Evolutionary conservation across 768 basidiomycete genomes (phyloP), one percentile per base, ranked within the genome.

Genomic region (Boletus rex-veris): DNA sequence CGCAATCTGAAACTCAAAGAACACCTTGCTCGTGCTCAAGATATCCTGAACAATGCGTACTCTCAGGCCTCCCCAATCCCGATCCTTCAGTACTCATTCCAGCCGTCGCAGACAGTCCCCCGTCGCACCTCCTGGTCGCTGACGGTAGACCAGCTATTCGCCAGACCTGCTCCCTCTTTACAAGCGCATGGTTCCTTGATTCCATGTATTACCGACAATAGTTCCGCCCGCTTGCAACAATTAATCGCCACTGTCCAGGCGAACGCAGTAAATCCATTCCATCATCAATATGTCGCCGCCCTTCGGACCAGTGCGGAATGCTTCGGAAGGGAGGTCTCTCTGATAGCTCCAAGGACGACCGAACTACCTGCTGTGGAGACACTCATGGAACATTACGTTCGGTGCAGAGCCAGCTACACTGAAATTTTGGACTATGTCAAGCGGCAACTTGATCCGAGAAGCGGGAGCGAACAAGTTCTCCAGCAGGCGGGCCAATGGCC

Each of bases 401-500:
- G 11, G 10, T 60, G 53, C 42, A 57, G 45, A 42, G 19, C n/a
- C 3, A 40, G 16, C 31, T 65, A 58, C 31, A 16, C 24, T 1
- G 7, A 48, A 4, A 28, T 12, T 3, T 40, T 54, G 4, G 9
- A 15, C 3, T 2, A 15, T 26, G 10, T 70, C 43, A 30, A 28
- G 31, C 19, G 48, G 4, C 4, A 21, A 31, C 56, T 63, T 44
- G 61, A 11, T 51, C 61, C 70, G 2, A 42, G 14, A 26, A 64
- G 43, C 30, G 8, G 19, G 7, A 52, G 53, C 3, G 70, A 72
- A 53, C 31, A 30, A 5, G 55, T 62, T 5, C 30, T 70, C 3
- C 19, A 42, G 12, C 33, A 40, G 16, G 56, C 68, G 0, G 70
- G 70, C 9, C 63, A 70, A 52, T 78, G 77, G 76, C 77, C 77